Evolutionary conservation across 2,329 filamentous ascomycete species (phyloP).

Genomic region (Ceratocystis colombiana): DNA sequence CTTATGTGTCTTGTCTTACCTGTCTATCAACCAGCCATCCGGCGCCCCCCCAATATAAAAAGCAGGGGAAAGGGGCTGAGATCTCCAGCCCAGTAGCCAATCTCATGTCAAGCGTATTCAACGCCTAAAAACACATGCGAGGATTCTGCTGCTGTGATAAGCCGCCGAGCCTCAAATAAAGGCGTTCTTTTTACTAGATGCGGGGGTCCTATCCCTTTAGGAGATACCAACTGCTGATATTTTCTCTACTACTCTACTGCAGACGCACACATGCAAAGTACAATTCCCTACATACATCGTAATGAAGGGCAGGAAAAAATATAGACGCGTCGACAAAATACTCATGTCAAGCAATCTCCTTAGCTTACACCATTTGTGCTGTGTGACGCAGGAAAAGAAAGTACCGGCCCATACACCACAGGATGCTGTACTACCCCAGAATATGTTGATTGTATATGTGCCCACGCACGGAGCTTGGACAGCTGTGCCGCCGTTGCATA

Average conservation of each 20-base stretch:
- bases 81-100: not conserved
- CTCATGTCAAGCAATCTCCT: not conserved
- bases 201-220: too few relatives aligned
- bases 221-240: not conserved
- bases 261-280: not conserved
- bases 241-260: not conserved
- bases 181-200: not conserved
- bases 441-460: not conserved
- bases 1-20: not conserved
- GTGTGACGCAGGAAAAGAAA: conserved; percentile 4
- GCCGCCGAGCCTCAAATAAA: not conserved
- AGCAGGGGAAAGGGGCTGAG: not conserved
- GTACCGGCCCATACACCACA: not conserved
- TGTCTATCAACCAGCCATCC: not conserved
- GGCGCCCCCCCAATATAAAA: not conserved
- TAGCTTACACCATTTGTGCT: not conserved
- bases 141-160: not conserved
- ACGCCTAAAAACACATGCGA: conserved; percentile 9
- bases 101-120: not conserved
- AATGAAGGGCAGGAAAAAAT: not conserved
- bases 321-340: not conserved
- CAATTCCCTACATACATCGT: not conserved
- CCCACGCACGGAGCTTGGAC: not conserved
- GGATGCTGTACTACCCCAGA: conserved; percentile 1
- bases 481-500: not conserved